These are phyloP conservation scores for Podospora pseudopauciseta DNA, from an alignment of 495 filamentous ascomycete genomes.

Conservation along the genomic window DNA sequence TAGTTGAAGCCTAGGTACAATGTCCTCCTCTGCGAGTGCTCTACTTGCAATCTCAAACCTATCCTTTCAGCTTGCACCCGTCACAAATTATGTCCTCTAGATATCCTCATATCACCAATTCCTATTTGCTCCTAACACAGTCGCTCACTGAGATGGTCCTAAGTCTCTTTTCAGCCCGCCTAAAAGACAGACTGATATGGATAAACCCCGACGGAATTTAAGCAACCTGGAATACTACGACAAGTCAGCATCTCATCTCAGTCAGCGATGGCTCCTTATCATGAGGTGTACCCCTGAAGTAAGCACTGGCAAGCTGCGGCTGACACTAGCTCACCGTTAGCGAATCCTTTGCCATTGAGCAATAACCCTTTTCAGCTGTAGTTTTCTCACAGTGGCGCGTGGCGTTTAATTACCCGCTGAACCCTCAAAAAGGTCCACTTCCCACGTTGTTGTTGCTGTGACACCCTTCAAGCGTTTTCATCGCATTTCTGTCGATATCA, in stretches of 20 bases:
- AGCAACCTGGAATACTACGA: no score
- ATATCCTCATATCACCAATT: no score
- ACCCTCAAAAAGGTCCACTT: neutral
- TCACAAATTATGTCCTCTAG: no score
- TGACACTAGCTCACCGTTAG: conserved; percentile 2
- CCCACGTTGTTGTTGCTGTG: neutral
- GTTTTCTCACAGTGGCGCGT: neutral
- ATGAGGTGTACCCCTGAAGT: neutral
- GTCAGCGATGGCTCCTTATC: neutral
- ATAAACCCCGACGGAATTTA: no score
- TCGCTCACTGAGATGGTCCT: no score
- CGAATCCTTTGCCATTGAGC: neutral
- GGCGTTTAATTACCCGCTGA: conserved; percentile 3
- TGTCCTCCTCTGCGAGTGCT: no score
- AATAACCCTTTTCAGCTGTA: neutral
- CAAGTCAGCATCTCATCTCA: neutral
- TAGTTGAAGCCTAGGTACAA: no score
- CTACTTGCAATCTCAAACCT: no score
- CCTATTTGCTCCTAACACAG: no score
- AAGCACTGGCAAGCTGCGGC: neutral
- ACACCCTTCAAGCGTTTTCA: neutral
- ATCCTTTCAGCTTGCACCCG: no score
- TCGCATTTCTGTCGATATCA: neutral
- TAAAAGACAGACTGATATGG: no score
- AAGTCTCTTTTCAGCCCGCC: no score